A percentile compares a stretch with the other conserved stretches of the same genome.
phyloP scores from a whole-genome alignment of 2,329 filamentous ascomycete species.

The Neonectria sp. region DNA sequence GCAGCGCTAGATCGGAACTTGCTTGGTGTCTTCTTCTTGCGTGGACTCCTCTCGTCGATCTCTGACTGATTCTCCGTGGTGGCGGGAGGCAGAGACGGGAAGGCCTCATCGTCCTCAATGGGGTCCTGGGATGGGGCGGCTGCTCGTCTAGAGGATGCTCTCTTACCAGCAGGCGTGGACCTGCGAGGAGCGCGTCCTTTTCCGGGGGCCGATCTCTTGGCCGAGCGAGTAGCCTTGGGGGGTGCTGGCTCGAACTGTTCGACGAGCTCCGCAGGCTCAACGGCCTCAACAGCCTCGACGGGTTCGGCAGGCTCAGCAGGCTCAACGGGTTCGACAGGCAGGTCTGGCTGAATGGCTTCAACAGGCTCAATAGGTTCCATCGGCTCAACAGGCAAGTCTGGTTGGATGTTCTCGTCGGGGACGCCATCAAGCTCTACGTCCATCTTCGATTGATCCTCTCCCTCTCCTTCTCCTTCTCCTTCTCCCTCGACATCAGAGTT shows the following conservation, averaged over 20 bases:
- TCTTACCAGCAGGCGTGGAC: constrained; percentile 37
- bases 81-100: constrained; percentile 25
- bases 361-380: constrained; percentile 26
- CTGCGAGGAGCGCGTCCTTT: constrained; percentile 43
- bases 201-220: constrained; percentile 47
- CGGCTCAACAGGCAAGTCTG: constrained; percentile 36
- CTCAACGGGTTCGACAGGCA: constrained; percentile 7
- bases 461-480: constrained; percentile 33
- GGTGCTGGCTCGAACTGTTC: constrained; percentile 43
- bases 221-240: constrained; percentile 44
- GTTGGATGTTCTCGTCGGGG: constrained; percentile 44
- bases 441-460: constrained; percentile 25
- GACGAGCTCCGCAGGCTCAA: constrained; percentile 11
- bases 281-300: constrained; percentile 29
- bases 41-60: constrained; percentile 45
- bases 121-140: constrained; percentile 48
- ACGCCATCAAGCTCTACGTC: constrained; percentile 33
- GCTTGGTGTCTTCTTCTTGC: constrained; percentile 48
- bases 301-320: constrained; percentile 7
- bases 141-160: constrained; percentile 41
- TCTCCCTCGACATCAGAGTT: constrained; percentile 50
- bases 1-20: constrained; percentile 45
- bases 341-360: not conserved
- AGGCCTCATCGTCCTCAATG: constrained; percentile 48
- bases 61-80: constrained; percentile 43